Base-by-base conservation (phyloP, 768 basidiomycete genomes). In the Hebeloma cylindrosporum region DNA sequence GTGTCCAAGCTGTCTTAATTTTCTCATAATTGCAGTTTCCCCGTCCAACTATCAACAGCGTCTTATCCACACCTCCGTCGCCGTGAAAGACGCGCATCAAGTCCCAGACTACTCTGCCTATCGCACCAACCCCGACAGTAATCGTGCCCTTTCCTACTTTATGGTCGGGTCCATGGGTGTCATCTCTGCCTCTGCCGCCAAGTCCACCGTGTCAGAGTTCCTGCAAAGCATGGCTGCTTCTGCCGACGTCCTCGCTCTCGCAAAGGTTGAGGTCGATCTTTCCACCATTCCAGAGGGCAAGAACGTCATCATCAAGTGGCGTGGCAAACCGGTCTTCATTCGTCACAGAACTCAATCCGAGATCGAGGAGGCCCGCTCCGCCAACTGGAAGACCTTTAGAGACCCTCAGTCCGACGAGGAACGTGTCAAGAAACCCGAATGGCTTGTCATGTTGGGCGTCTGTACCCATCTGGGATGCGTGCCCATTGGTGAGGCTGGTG, bases 301-400 rank as follows among this genome's bases (percentile, higher is more conserved):
- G 80, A 94, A 95, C 64, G 88, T 87, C 56, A 83, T 95, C 68
- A 89, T 94, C 73, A 93, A 97, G 75, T 99, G 96, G 96, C 89
- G 96, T 61, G 96, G 96, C 67, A 99, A 99, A 78, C 96, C 96
- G 53, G 96, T 99, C 43, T 98, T 98, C 77, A 93, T 99, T 66
- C 83, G 96, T 54, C 96, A 99, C 75, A 83, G 96, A 60, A 99
- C 96, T 10, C 60, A 76, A 45, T 78, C 75, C 44, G 96, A 99
- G 75, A 89, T 99, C 57, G 81, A 90, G 51, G 96, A 99, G 72
- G 96, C 96, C 39, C 85, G 89, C 68, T 59, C 66, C 28, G 71
- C 78, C 45, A 83, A 95, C 67, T 85, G 93, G 85, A 91, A 93
- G 76, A 50, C 70, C 21, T 75, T 99, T 49, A 79, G 96, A 48